phyloP scores from a whole-genome alignment of 257 asterid genomes.

The Anisodus acutangulus region DNA sequence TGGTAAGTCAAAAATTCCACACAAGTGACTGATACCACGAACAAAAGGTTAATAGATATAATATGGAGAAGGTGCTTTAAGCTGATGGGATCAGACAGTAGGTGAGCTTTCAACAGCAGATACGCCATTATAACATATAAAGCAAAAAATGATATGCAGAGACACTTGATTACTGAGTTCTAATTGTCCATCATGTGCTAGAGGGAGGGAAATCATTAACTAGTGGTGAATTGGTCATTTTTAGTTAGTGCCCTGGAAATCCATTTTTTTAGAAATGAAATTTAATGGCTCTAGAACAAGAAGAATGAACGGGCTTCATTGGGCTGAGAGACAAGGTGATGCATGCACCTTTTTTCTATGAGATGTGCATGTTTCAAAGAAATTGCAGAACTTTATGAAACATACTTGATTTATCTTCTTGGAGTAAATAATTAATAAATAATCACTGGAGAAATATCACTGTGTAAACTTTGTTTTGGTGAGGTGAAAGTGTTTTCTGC shows the following conservation, averaged over 20 bases:
- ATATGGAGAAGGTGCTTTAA: background rate
- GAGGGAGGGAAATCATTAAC: background rate
- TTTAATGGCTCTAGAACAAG: conserved; percentile 2
- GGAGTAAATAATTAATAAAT: background rate
- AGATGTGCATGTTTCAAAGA: background rate
- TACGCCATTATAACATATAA: background rate
- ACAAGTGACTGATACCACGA: background rate
- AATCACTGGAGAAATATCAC: background rate
- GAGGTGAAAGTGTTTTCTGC: background rate
- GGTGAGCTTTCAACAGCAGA: background rate
- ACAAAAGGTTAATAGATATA: background rate
- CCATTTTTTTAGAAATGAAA: background rate
- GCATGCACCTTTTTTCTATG: background rate
- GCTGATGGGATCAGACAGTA: background rate
- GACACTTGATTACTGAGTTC: background rate
- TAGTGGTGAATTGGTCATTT: background rate
- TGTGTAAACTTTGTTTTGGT: background rate
- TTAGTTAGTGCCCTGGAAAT: background rate
- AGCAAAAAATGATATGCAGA: background rate
- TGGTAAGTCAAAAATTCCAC: conserved; percentile 51
- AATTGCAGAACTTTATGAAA: background rate
- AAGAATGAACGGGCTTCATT: background rate
- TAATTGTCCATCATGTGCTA: background rate
- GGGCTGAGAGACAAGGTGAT: background rate
- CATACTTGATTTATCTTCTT: background rate